Conservation (phyloP, 176 grass and related monocot species). For the Oryza officinalis region DNA sequence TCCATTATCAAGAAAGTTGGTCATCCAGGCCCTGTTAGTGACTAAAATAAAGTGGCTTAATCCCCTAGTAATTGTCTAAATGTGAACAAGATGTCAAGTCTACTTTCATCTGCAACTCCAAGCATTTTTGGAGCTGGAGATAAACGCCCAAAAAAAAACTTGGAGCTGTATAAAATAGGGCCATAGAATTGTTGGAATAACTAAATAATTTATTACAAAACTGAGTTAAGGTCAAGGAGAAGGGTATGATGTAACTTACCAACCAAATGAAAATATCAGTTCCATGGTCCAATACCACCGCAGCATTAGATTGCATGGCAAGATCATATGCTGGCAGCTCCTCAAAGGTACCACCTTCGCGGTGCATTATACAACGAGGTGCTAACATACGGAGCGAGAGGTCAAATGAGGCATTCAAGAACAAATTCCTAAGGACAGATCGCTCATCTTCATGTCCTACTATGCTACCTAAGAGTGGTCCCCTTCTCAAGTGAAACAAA, state of each 20-base stretch:
- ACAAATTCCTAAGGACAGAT: conserved; percentile 86
- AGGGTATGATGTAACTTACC: conserved; percentile 61
- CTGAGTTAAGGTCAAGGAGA: conserved; percentile 11
- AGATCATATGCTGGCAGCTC: conserved; percentile 96
- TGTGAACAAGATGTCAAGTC: too few species aligned
- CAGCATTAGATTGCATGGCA: conserved; percentile 85
- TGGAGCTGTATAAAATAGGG: neutral
- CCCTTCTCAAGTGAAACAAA: conserved; percentile 96
- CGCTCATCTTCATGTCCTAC: conserved; percentile 95
- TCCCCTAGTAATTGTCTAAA: too few species aligned
- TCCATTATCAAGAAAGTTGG: neutral
- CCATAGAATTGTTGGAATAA: conserved; percentile 1
- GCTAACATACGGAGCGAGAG: conserved; percentile 87
- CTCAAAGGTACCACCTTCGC: conserved; percentile 93
- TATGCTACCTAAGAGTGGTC: conserved; percentile 93
- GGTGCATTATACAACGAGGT: conserved; percentile 90
- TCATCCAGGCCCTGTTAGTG: neutral
- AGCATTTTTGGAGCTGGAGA: too few species aligned
- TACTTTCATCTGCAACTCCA: too few species aligned
- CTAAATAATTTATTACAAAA: neutral
- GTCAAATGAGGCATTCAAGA: conserved; percentile 85
- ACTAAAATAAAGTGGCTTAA: too few species aligned
- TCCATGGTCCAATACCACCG: conserved; percentile 96
- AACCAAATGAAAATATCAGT: conserved; percentile 99
- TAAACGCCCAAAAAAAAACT: too few species aligned